Conservation (phyloP, 192 early-diverging fungal species). For the Chytriomyces hyalinus region DNA sequence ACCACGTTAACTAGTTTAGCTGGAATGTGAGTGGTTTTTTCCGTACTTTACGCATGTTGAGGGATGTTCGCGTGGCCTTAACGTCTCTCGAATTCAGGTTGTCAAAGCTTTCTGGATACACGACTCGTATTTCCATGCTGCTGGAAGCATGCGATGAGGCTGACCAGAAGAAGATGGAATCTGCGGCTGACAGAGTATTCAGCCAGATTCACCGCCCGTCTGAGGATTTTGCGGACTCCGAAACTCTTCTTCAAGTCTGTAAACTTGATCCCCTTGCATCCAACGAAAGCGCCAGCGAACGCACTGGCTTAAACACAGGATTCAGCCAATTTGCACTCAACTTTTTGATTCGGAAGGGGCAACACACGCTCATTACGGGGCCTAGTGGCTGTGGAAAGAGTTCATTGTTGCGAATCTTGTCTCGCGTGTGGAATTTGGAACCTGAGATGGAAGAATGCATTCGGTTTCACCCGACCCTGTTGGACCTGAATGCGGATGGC, state of each 20-base stretch:
- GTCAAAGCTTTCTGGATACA: constrained; percentile 82
- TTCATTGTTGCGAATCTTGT: constrained; percentile 75
- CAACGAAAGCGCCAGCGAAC: background rate
- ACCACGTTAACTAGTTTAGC: constrained; percentile 72
- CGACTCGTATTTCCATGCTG: constrained; percentile 79
- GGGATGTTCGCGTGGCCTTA: background rate
- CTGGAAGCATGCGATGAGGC: constrained; percentile 70
- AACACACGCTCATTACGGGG: constrained; percentile 50
- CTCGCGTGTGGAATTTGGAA: constrained; percentile 72
- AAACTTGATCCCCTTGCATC: background rate
- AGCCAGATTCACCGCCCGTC: background rate
- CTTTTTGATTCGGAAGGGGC: constrained; percentile 14
- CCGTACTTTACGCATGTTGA: background rate
- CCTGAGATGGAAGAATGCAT: background rate
- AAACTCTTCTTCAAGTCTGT: constrained; percentile 7
- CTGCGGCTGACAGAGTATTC: background rate
- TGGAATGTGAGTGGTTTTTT: constrained; percentile 44
- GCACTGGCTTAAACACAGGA: background rate
- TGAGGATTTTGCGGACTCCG: background rate
- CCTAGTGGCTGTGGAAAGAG: constrained; percentile 88
- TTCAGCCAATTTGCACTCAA: background rate
- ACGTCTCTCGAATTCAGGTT: constrained; percentile 38
- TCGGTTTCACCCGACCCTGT: constrained; percentile 13
- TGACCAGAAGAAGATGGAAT: constrained; percentile 11
- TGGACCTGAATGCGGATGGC: constrained; percentile 17